Percentiles rank a stretch among this genome's conserved stretches.
Conservation (phyloP, 495 filamentous ascomycete species). For the Apiosordaria backusii region DNA sequence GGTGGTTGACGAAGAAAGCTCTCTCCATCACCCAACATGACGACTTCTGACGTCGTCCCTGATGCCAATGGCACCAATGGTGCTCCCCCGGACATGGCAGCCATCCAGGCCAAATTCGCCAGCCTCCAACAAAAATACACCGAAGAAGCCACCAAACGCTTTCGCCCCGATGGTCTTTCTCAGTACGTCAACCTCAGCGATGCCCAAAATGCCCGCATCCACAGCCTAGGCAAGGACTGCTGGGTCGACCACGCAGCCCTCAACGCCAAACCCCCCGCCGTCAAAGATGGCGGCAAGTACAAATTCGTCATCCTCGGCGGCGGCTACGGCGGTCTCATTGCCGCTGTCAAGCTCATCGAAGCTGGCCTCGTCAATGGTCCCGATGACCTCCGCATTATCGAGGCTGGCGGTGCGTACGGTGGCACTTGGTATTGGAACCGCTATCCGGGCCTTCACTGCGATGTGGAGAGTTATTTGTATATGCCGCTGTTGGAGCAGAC, state of each 20-base stretch:
- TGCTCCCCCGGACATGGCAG: neutral
- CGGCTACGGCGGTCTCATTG: constrained; percentile 49
- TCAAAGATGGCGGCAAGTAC: constrained; percentile 29
- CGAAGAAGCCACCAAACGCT: constrained; percentile 47
- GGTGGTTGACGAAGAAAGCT: neutral
- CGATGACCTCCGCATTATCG: constrained; percentile 49
- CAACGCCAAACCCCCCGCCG: constrained; percentile 27
- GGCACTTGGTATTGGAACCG: constrained; percentile 59
- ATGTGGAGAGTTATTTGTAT: constrained; percentile 51
- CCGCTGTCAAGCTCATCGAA: constrained; percentile 49
- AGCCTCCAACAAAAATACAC: constrained; percentile 39
- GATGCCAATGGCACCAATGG: neutral
- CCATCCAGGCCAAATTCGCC: constrained; percentile 21
- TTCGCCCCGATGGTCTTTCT: constrained; percentile 38
- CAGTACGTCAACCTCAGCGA: constrained; percentile 41
- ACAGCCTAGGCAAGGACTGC: constrained; percentile 40
- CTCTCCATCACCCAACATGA: neutral
- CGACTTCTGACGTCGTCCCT: neutral
- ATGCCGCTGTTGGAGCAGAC: constrained; percentile 60
- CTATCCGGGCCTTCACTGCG: constrained; percentile 51
- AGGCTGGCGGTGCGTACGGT: constrained; percentile 48
- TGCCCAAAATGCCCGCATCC: constrained; percentile 32
- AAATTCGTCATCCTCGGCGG: constrained; percentile 52
- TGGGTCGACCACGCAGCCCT: constrained; percentile 45
- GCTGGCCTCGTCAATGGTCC: constrained; percentile 37